Evolutionary conservation across 2,329 filamentous ascomycete species (phyloP).

Genomic region (Trichoderma citrinoviride): DNA sequence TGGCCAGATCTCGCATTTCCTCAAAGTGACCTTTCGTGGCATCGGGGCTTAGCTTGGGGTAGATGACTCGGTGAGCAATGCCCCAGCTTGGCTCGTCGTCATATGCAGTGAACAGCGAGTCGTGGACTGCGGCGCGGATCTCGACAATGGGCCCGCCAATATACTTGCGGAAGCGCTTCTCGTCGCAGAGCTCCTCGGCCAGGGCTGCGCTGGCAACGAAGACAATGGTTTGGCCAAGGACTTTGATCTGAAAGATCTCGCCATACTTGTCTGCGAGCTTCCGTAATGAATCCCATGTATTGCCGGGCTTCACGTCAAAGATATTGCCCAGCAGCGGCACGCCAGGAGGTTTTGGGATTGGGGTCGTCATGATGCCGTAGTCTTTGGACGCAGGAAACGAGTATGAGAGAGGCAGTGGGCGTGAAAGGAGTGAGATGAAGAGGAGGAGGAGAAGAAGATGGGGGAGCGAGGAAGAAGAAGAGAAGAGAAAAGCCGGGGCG

Average conservation of each 20-base stretch:
- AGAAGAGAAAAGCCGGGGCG: not conserved
- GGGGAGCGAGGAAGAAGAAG: not conserved
- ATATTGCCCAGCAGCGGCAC: conserved; percentile 40
- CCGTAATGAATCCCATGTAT: conserved; percentile 40
- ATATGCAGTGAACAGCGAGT: conserved; percentile 52
- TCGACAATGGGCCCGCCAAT: conserved; percentile 53
- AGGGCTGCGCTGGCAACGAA: conserved; percentile 51
- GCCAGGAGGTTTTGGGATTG: conserved; percentile 37
- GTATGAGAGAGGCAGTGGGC: not conserved
- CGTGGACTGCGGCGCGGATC: conserved; percentile 50
- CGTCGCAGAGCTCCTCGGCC: conserved; percentile 50
- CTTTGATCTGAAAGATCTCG: conserved; percentile 41
- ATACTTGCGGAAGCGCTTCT: conserved; percentile 54
- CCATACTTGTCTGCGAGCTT: conserved; percentile 37
- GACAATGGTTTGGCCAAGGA: conserved; percentile 35
- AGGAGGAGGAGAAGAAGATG: not conserved
- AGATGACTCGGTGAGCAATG: conserved; percentile 52
- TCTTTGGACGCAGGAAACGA: not conserved
- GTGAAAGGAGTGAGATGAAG: not conserved
- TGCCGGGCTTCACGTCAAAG: conserved; percentile 36
- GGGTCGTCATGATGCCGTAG: conserved; percentile 35
- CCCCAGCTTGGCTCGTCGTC: conserved; percentile 50
- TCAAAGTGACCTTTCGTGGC: conserved; percentile 39
- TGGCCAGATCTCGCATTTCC: conserved; percentile 49
- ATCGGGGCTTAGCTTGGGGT: conserved; percentile 41